A percentile compares a stretch with the other conserved stretches of the same genome.
Evolutionary conservation across 1,139 yeast genomes (phyloP).

Genomic region (Sugiyamaella neomexicana): DNA sequence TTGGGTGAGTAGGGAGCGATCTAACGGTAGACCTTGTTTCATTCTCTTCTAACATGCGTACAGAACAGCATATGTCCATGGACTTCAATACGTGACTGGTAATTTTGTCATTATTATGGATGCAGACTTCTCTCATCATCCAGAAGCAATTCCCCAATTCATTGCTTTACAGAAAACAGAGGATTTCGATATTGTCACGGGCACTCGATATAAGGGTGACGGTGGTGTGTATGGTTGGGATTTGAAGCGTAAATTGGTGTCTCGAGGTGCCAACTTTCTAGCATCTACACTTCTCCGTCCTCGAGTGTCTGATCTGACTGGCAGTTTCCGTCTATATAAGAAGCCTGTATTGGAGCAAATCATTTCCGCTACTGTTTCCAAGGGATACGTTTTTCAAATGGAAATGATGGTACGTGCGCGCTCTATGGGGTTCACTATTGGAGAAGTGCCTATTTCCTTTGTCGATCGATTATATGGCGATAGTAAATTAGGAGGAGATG

Average conservation of each 20-base stretch:
- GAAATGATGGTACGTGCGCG: slow-evolving; percentile 87
- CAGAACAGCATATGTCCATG: slow-evolving; percentile 75
- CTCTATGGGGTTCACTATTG: slow-evolving; percentile 66
- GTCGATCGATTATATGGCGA: slow-evolving; percentile 83
- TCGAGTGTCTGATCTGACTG: slow-evolving; percentile 72
- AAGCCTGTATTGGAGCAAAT: slow-evolving; percentile 66
- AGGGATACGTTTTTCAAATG: slow-evolving; percentile 88
- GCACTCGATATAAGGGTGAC: slow-evolving; percentile 77
- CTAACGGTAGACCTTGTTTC: too few species aligned
- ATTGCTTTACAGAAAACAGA: slow-evolving; percentile 65
- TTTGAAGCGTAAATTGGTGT: slow-evolving; percentile 73
- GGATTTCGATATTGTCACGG: slow-evolving; percentile 77
- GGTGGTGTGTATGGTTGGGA: slow-evolving; percentile 91
- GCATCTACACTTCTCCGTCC: slow-evolving; percentile 75
- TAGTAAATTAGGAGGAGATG: slow-evolving; percentile 79
- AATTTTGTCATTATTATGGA: slow-evolving; percentile 81
- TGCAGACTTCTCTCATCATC: slow-evolving; percentile 79
- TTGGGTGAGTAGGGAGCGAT: slow-evolving; percentile 46
- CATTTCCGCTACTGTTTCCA: slow-evolving; percentile 68
- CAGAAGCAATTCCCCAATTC: slow-evolving; percentile 76
- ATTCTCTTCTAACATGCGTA: too few species aligned
- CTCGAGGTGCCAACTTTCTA: slow-evolving; percentile 79
- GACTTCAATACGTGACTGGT: slow-evolving; percentile 70
- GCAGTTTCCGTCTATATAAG: slow-evolving; percentile 75
- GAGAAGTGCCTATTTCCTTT: slow-evolving; percentile 77